phyloP scores from a whole-genome alignment of 192 early-diverging fungal species.

The Phycomyces blakesleeanus region DNA sequence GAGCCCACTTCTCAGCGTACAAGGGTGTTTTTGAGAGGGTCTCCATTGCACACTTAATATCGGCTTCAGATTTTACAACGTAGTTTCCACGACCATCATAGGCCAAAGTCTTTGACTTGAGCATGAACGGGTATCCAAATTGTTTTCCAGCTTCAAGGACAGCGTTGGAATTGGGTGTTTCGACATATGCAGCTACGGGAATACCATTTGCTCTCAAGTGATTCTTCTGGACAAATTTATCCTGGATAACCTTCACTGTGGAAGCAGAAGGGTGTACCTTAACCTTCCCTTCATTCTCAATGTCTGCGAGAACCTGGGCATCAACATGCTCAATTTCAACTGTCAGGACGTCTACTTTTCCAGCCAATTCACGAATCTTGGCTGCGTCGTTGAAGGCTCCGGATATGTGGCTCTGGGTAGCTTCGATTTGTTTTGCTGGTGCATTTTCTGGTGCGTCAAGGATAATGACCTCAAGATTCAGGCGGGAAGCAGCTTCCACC shows the following conservation, averaged over 20 bases:
- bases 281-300: slow-evolving; percentile 49
- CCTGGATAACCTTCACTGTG: slow-evolving; percentile 89
- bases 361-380: slow-evolving; percentile 75
- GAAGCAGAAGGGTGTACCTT: slow-evolving; percentile 77
- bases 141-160: slow-evolving; percentile 51
- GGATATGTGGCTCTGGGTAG: slow-evolving; percentile 61
- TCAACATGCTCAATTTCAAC: slow-evolving; percentile 99
- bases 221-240: slow-evolving; percentile 92
- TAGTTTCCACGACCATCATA: slow-evolving; percentile 97
- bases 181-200: slow-evolving; percentile 67
- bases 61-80: slow-evolving; percentile 69
- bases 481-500: slow-evolving; percentile 88
- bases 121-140: slow-evolving; percentile 93
- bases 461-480: slow-evolving; percentile 80
- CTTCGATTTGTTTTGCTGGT: slow-evolving; percentile 83
- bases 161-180: slow-evolving; percentile 52
- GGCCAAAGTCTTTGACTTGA: slow-evolving; percentile 90
- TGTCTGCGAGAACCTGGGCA: slow-evolving; percentile 54
- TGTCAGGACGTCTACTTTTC: slow-evolving; percentile 77
- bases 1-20: slow-evolving; percentile 94
- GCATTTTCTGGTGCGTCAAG: slow-evolving; percentile 76
- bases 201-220: slow-evolving; percentile 64
- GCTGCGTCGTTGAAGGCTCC: slow-evolving; percentile 82
- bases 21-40: slow-evolving; percentile 65
- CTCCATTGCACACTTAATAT: slow-evolving; percentile 60